These are phyloP conservation scores for Saccharomycopsis amapae DNA, from an alignment of 805 yeast species.

Conservation along the genomic window DNA sequence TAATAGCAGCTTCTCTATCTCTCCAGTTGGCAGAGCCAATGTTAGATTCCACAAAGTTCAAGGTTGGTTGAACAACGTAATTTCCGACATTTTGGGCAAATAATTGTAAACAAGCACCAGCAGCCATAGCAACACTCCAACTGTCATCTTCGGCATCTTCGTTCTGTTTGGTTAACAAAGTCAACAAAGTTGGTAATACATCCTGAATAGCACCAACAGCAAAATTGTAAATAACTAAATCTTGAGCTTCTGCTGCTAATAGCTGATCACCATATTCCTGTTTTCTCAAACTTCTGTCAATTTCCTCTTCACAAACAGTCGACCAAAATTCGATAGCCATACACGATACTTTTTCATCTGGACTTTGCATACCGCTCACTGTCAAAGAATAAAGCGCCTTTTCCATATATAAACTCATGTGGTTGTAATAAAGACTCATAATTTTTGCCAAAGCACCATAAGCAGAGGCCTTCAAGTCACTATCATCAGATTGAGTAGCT, in stretches of 20 bases:
- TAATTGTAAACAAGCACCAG: conserved; percentile 92
- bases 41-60: conserved; percentile 75
- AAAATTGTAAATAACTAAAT: conserved; percentile 55
- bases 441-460: conserved; percentile 92
- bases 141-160: conserved; percentile 94
- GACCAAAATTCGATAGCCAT: conserved; percentile 99
- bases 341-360: conserved; percentile 81
- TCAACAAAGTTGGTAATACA: conserved; percentile 80
- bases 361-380: conserved; percentile 82
- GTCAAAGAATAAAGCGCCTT: conserved; percentile 89
- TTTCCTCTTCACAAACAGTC: conserved; percentile 98
- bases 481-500: conserved; percentile 85
- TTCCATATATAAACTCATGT: conserved; percentile 95
- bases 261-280: conserved; percentile 49
- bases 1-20: conserved; percentile 91
- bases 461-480: conserved; percentile 85
- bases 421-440: conserved; percentile 80
- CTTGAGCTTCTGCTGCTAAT: conserved; percentile 28
- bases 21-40: conserved; percentile 66
- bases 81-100: conserved; percentile 88
- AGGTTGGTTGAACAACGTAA: conserved; percentile 77
- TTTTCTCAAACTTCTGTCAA: conserved; percentile 65
- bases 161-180: conserved; percentile 76
- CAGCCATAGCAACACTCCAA: conserved; percentile 98
- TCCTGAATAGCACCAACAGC: conserved; percentile 78